Percentiles rank a stretch among this genome's conserved stretches.
These are phyloP conservation scores for Saccharomycopsis crataegensis DNA, from an alignment of 1,139 yeast genomes.

Conservation along the genomic window DNA sequence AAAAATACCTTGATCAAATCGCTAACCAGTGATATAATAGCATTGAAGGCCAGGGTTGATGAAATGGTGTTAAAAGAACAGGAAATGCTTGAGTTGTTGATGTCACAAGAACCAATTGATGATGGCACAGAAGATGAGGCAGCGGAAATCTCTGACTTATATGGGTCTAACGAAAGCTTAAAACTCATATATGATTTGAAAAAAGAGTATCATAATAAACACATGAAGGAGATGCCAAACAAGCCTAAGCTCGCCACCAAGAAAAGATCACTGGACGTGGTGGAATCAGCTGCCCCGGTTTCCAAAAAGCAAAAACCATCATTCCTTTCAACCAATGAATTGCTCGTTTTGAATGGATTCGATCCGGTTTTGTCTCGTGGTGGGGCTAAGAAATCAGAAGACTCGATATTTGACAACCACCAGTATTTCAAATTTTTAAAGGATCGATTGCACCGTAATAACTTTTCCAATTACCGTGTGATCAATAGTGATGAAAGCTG, in stretches of 20 bases:
- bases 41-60: slow-evolving; percentile 10
- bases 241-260: background rate
- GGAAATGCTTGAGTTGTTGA: slow-evolving; percentile 1
- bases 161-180: background rate
- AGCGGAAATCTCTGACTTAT: background rate
- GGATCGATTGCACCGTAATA: background rate
- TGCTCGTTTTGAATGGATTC: slow-evolving; percentile 15
- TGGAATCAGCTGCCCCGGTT: background rate
- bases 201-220: background rate
- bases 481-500: too few species aligned
- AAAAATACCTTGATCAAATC: slow-evolving; percentile 17
- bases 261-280: background rate
- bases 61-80: slow-evolving; percentile 17
- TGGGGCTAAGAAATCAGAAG: background rate
- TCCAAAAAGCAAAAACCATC: background rate
- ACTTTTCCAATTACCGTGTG: too few species aligned
- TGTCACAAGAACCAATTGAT: background rate
- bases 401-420: background rate
- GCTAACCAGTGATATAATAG: slow-evolving; percentile 14
- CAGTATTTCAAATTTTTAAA: background rate
- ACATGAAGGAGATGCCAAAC: background rate
- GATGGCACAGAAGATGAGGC: background rate
- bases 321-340: slow-evolving; percentile 15
- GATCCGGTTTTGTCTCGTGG: slow-evolving; percentile 1
- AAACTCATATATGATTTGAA: background rate